Percentiles rank a stretch among this genome's conserved stretches.
phyloP scores from a whole-genome alignment of 768 basidiomycete genomes.

The Porpolomopsis calyptriformis region DNA sequence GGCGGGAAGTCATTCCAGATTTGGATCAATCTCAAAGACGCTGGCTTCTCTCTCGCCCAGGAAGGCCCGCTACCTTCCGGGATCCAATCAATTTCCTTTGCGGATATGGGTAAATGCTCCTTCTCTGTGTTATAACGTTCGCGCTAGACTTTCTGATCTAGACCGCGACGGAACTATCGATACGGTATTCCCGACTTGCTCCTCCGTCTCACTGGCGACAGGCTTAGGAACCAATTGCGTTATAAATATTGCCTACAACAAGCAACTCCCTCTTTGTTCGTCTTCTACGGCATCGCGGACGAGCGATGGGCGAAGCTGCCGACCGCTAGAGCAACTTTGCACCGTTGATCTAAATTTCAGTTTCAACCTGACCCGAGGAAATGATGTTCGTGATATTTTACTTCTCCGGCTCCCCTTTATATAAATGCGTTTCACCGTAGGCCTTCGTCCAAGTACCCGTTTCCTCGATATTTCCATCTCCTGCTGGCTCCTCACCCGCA shows the following conservation, averaged over 20 bases:
- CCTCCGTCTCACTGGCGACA: conserved; percentile 48
- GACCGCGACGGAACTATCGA: conserved; percentile 97
- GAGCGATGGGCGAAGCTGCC: conserved; percentile 49
- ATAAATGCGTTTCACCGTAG: conserved; percentile 27
- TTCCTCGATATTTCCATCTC: conserved; percentile 40
- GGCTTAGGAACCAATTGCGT: conserved; percentile 70
- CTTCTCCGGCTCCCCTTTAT: neutral
- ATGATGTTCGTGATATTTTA: conserved; percentile 27
- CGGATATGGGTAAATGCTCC: conserved; percentile 63
- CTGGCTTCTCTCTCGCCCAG: conserved; percentile 62
- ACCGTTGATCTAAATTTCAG: conserved; percentile 68
- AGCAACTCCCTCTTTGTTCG: conserved; percentile 75
- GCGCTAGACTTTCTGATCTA: conserved; percentile 17
- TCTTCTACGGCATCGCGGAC: conserved; percentile 39
- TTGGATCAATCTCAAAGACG: conserved; percentile 79
- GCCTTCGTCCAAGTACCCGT: conserved; percentile 59
- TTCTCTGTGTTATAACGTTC: neutral
- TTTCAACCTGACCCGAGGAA: conserved; percentile 51
- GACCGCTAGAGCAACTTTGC: conserved; percentile 75
- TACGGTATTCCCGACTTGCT: conserved; percentile 83
- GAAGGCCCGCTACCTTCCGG: conserved; percentile 64
- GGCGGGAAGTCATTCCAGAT: conserved; percentile 70
- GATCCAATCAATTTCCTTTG: conserved; percentile 73
- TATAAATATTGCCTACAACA: conserved; percentile 90
- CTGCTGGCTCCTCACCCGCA: conserved; percentile 20